Evolutionary conservation across 177 flowering plant genomes (phyloP), one percentile per base, ranked within the genome.

Genomic region (Vitis hybrid): DNA sequence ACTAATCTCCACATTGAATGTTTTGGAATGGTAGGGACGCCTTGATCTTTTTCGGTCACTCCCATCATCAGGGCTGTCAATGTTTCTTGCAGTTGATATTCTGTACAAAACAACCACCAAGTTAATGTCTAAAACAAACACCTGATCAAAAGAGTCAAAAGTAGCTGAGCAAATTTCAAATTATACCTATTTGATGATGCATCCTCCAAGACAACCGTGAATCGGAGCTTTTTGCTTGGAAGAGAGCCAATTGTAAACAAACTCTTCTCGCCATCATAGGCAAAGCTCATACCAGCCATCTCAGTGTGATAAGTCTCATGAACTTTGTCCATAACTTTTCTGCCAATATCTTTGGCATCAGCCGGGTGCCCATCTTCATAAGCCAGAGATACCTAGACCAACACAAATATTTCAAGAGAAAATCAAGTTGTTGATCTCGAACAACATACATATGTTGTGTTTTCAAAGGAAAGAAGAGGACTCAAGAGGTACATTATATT

Each of bases 401-500:
- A n/a, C 19, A 8, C 32, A 15, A 54, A 16, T 6, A 15, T 54
- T 12, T 13, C 56, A 15, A 54, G 2, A 54, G 15, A 15, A 6
- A 6, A 14, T 14, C 3, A 16, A 54, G 46, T 40, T 40, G 6
- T 40, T 40, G 46, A 7, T 40, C 46, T 40, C 46, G 46, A 40
- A 40, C 48, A 49, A 74, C 15, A 56, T 7, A 30, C 10, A 2
- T 13, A 35, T 40, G 46, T 7, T 40, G 7, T 40, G 46, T 40
- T 40, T 40, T 40, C 46, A 40, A 40, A 4, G 46, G 46, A 6
- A 8, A 40, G 46, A 40, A 8, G 46, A 40, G 46, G 46, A 40
- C 6, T 40, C 8, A 21, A 16, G 11, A 58, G 35, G 15, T 79
- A 82, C 85, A 67, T 77, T 76, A 48, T 82, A 82, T 15, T 79